Percentiles rank a stretch among this genome's conserved stretches.
Conservation (phyloP, 1,284 basidiomycete genomes). For the Fomitiporia mediterranea region DNA sequence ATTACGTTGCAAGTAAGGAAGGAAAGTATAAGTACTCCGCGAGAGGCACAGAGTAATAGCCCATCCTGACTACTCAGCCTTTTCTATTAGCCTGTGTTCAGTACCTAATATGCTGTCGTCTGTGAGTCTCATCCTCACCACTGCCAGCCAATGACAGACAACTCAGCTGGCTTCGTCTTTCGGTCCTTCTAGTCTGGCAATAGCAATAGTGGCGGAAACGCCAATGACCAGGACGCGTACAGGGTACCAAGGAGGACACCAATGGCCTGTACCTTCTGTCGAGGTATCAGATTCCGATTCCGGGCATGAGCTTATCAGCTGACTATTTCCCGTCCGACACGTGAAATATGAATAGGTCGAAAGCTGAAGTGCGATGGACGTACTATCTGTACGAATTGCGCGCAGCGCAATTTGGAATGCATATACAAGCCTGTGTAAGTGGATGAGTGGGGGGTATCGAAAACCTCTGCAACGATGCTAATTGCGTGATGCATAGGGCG, state of each 20-base stretch:
- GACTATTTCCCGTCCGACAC: slow-evolving; percentile 1
- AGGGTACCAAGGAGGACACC: slow-evolving; percentile 22
- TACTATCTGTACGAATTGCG: slow-evolving; percentile 21
- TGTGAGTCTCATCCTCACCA: no score
- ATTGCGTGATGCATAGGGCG: no score
- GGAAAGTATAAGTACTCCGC: slow-evolving; percentile 3
- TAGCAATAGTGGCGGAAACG: background rate
- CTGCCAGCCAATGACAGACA: no score
- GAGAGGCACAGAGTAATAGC: background rate
- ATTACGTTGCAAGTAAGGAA: background rate
- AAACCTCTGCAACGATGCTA: no score
- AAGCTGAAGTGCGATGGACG: slow-evolving; percentile 23
- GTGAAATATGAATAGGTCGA: slow-evolving; percentile 12
- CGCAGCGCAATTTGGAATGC: slow-evolving; percentile 19
- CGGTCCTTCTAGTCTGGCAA: background rate
- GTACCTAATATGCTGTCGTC: no score
- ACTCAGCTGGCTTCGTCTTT: background rate
- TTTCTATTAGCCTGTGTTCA: background rate
- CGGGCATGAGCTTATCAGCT: background rate
- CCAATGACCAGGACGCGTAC: slow-evolving; percentile 13
- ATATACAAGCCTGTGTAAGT: slow-evolving; percentile 22
- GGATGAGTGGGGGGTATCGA: no score
- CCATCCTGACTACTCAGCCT: background rate
- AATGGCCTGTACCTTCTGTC: slow-evolving; percentile 23
- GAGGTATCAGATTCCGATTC: slow-evolving; percentile 13